Percentiles rank a stretch among this genome's conserved stretches.
phyloP scores from a whole-genome alignment of 2,329 filamentous ascomycete genomes.

The Colletotrichum magnum region DNA sequence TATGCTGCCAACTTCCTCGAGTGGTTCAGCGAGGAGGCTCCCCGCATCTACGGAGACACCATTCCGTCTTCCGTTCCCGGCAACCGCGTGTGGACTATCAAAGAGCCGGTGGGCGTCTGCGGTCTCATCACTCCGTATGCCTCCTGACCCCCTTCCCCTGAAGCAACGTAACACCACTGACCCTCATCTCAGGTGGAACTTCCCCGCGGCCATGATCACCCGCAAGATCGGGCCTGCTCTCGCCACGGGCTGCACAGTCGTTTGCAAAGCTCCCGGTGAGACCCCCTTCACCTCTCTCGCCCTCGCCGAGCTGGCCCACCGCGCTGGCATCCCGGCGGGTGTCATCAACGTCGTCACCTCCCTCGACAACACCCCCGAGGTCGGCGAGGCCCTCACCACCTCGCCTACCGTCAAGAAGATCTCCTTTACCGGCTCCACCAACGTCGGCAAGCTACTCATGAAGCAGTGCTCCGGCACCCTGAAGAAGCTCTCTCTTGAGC shows the following conservation, averaged over 20 bases:
- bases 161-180: neutral
- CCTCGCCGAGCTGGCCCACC: conserved; percentile 85
- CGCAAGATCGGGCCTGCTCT: conserved; percentile 81
- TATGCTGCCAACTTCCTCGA: conserved; percentile 84
- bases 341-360: conserved; percentile 92
- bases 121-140: conserved; percentile 81
- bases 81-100: conserved; percentile 83
- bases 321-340: conserved; percentile 90
- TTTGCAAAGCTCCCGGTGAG: conserved; percentile 91
- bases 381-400: conserved; percentile 84
- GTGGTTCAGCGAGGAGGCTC: conserved; percentile 87
- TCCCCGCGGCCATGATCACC: conserved; percentile 83
- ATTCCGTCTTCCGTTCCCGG: conserved; percentile 78
- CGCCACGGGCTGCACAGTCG: conserved; percentile 95
- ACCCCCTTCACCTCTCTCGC: conserved; percentile 93
- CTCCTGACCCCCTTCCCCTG: neutral
- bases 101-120: conserved; percentile 88
- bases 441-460: conserved; percentile 84
- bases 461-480: conserved; percentile 87
- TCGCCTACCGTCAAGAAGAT: conserved; percentile 86
- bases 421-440: conserved; percentile 90
- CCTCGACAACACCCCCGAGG: conserved; percentile 81
- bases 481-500: conserved; percentile 88
- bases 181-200: conserved; percentile 76
- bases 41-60: conserved; percentile 79